Evolutionary conservation across 139 green algal genomes (phyloP), one percentile per base, ranked within the genome.

Genomic region (Chlamydomonas urium): DNA sequence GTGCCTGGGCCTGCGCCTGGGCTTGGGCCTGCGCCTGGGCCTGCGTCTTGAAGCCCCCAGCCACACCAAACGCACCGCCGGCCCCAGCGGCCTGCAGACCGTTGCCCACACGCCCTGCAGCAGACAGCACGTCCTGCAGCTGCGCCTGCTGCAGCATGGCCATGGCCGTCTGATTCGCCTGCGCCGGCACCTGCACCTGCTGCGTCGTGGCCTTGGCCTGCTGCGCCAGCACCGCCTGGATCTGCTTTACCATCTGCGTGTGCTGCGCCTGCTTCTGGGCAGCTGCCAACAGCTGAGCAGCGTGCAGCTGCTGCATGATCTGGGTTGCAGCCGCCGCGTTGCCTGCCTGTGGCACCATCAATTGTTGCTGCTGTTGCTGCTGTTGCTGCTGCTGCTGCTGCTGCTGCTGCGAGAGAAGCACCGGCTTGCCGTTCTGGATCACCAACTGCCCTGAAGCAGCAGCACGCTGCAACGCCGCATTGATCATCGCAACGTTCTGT

Each of bases 1-100:
- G 53, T 17, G 53, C 32, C 59, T 67, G 61, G 5, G 24, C n/a
- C 29, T 73, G 66, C 35, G 45, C 45, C 38, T 73, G 66, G n/a
- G 45, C 45, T 19, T 73, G 42, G 19, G 10, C 19, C 47, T 63
- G 66, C 4, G n/a, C 66, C 66, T 63, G 66, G 14, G 19, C 10
- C 37, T 75, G 53, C 33, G 56, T n/a, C n/a, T n/a, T n/a, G n/a
- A n/a, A n/a, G n/a, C n/a, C n/a, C n/a, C n/a, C n/a, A n/a, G n/a
- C n/a, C n/a, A n/a, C n/a, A n/a, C n/a, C n/a, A n/a, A n/a, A n/a
- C n/a, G n/a, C n/a, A n/a, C 2, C 34, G 19, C 24, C n/a, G 61
- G 61, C 14, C 14, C 53, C 33, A 26, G 17, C 33, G 14, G 61
- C 33, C 53, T 10, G 14, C 14, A 8, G 17, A 24, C 29, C 61